phyloP scores from a whole-genome alignment of 306 rosid species.

The Cucurbita argyrosperma region DNA sequence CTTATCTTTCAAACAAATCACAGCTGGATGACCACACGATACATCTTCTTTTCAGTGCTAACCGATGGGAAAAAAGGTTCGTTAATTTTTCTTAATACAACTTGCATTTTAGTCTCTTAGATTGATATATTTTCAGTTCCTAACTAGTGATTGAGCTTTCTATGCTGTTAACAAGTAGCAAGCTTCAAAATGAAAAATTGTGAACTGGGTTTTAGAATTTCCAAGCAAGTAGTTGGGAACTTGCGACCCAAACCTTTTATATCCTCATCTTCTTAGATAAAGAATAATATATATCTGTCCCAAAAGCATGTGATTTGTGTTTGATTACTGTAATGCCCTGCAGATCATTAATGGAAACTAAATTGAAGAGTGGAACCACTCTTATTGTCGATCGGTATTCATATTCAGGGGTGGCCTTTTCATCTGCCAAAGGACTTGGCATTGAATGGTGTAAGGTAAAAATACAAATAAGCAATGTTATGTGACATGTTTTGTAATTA shows the following conservation, averaged over 20 bases:
- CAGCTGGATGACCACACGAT: slow-evolving; percentile 73
- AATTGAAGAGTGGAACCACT: slow-evolving; percentile 66
- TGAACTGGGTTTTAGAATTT: neutral
- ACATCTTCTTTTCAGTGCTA: slow-evolving; percentile 92
- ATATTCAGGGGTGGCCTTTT: slow-evolving; percentile 93
- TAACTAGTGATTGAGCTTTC: neutral
- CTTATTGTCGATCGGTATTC: slow-evolving; percentile 93
- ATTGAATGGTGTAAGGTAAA: slow-evolving; percentile 88
- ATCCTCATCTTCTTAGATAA: neutral
- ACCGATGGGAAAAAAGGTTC: slow-evolving; percentile 96
- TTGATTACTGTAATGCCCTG: slow-evolving; percentile 4
- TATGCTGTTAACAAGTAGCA: neutral
- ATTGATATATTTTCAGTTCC: neutral
- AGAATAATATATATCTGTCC: neutral
- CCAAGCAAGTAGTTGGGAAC: neutral
- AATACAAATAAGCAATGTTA: neutral
- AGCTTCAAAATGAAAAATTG: neutral
- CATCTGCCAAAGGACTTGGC: slow-evolving; percentile 78
- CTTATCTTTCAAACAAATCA: slow-evolving; percentile 68
- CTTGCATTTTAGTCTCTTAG: neutral
- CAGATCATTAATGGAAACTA: slow-evolving; percentile 80
- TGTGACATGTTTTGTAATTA: neutral
- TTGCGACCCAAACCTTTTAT: neutral
- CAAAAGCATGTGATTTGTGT: neutral
- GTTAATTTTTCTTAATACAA: neutral